phyloP scores from a whole-genome alignment of 768 basidiomycete species.

The Leccinum pellstonianum region DNA sequence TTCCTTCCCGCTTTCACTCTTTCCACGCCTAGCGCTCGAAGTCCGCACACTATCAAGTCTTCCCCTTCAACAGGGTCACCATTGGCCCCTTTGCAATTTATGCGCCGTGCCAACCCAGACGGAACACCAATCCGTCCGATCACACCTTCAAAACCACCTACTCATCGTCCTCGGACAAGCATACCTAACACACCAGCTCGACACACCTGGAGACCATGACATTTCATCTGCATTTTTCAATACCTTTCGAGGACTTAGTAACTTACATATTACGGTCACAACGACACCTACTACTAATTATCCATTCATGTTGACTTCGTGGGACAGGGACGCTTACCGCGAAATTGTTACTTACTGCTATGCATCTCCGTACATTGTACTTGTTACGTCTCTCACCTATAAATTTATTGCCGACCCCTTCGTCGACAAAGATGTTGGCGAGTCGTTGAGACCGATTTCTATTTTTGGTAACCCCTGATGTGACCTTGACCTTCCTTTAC shows the following conservation, averaged over 20 bases:
- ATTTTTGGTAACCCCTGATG: conserved; percentile 12
- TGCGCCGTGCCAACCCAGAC: conserved; percentile 73
- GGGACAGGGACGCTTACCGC: conserved; percentile 28
- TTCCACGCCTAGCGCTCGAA: conserved; percentile 45
- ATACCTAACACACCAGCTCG: conserved; percentile 48
- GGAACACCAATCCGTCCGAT: conserved; percentile 49
- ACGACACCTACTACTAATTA: conserved; percentile 25
- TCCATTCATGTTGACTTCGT: conserved; percentile 31
- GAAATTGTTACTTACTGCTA: conserved; percentile 22
- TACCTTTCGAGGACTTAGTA: conserved; percentile 9
- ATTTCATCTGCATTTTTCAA: conserved; percentile 17
- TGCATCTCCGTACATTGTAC: conserved; percentile 28
- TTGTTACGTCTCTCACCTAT: conserved; percentile 20
- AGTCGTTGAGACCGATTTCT: conserved; percentile 1
- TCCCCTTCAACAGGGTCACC: conserved; percentile 70
- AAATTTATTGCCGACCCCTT: conserved; percentile 9
- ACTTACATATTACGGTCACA: conserved; percentile 16
- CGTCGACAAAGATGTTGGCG: not conserved
- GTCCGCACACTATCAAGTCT: conserved; percentile 46
- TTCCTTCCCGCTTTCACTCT: conserved; percentile 68
- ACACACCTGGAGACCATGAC: conserved; percentile 65
- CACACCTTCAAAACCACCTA: conserved; percentile 63
- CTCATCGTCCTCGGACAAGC: conserved; percentile 42
- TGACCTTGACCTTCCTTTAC: not conserved
- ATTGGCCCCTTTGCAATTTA: conserved; percentile 78